These are phyloP conservation scores for Eucalyptus melliodora DNA, from an alignment of 345 rosid genomes.

Conservation along the genomic window DNA sequence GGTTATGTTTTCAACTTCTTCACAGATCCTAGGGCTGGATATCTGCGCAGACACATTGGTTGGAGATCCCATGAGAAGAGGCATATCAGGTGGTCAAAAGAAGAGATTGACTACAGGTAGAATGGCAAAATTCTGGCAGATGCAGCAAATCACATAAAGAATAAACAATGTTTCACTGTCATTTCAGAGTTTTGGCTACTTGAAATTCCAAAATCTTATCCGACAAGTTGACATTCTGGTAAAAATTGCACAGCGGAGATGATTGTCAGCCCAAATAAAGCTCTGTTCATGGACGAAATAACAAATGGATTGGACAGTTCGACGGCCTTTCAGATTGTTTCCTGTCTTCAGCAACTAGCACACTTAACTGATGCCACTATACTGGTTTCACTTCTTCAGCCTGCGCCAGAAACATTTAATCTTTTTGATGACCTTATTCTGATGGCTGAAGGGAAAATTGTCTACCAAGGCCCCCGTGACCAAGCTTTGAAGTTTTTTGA, in stretches of 20 bases:
- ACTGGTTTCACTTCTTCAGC: slow-evolving; percentile 57
- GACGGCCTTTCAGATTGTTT: slow-evolving; percentile 46
- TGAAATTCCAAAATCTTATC: neutral
- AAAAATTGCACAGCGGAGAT: slow-evolving; percentile 43
- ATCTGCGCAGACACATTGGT: slow-evolving; percentile 32
- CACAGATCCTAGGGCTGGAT: slow-evolving; percentile 34
- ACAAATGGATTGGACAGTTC: slow-evolving; percentile 70
- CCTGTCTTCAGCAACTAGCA: slow-evolving; percentile 50
- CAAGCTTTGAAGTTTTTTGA: slow-evolving; percentile 24
- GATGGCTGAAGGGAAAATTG: slow-evolving; percentile 52
- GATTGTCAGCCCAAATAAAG: slow-evolving; percentile 54
- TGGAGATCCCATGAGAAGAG: slow-evolving; percentile 33
- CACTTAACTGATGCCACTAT: slow-evolving; percentile 44
- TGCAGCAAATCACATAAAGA: neutral
- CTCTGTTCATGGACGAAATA: slow-evolving; percentile 69
- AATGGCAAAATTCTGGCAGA: neutral
- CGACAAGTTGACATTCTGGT: neutral
- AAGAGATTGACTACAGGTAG: slow-evolving; percentile 38
- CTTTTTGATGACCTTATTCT: slow-evolving; percentile 55
- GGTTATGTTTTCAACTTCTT: neutral
- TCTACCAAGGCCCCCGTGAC: slow-evolving; percentile 46
- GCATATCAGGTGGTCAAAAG: slow-evolving; percentile 47
- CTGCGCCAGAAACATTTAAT: slow-evolving; percentile 48
- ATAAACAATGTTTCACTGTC: neutral
- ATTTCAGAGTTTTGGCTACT: neutral